These are phyloP conservation scores for Pseudozyma flocculosa DNA, from an alignment of 1,284 basidiomycete species.

Conservation along the genomic window DNA sequence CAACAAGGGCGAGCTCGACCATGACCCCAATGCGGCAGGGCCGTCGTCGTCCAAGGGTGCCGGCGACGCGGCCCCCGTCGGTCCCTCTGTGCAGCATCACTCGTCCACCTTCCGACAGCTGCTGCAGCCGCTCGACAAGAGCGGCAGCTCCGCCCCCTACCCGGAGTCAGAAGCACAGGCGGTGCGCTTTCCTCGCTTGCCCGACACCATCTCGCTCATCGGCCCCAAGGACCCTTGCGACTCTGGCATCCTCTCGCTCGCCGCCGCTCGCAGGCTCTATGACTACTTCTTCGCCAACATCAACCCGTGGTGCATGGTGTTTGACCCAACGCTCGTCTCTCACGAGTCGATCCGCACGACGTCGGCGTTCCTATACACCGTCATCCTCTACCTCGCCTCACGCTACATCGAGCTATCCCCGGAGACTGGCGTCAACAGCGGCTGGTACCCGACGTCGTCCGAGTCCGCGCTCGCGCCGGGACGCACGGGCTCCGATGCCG, in stretches of 20 bases:
- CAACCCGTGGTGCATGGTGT: conserved; percentile 36
- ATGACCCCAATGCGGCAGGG: conserved; percentile 21
- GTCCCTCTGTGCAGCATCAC: conserved; percentile 14
- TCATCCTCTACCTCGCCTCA: conserved; percentile 28
- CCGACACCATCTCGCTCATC: conserved; percentile 19
- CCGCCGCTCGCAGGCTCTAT: conserved; percentile 19
- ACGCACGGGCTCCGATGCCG: conserved; percentile 10
- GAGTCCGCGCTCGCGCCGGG: conserved; percentile 5
- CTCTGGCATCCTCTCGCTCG: conserved; percentile 24
- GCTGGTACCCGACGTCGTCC: conserved; percentile 3
- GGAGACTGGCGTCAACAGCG: too few species aligned
- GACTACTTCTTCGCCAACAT: conserved; percentile 30
- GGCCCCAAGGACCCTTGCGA: conserved; percentile 26
- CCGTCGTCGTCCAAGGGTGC: conserved; percentile 7
- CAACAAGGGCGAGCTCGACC: conserved; percentile 33
- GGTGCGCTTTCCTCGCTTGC: conserved; percentile 23
- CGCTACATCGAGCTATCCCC: conserved; percentile 20
- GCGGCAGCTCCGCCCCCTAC: conserved; percentile 3
- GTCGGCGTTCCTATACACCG: conserved; percentile 30
- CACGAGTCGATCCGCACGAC: conserved; percentile 29
- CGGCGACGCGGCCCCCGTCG: conserved; percentile 1
- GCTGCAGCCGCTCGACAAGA: conserved; percentile 26
- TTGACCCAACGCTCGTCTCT: conserved; percentile 23
- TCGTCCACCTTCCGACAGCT: conserved; percentile 29
- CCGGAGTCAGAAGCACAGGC: conserved; percentile 12